phyloP scores from a whole-genome alignment of 495 filamentous ascomycete species.

The Neohortaea acidophila region DNA sequence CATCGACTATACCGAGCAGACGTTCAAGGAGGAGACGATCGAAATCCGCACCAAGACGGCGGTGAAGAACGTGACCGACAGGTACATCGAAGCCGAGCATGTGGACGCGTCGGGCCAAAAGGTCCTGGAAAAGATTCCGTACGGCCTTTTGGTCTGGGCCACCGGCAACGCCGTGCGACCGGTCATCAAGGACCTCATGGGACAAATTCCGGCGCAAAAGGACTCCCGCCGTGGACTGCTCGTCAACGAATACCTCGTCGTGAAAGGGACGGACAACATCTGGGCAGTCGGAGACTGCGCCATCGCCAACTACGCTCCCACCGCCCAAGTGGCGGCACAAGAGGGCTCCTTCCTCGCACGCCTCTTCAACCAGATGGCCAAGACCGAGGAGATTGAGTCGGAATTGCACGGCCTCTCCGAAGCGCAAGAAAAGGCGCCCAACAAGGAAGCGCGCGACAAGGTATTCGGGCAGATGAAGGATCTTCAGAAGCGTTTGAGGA shows the following conservation, averaged over 20 bases:
- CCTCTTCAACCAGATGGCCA: constrained; percentile 96
- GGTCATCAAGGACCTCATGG: constrained; percentile 79
- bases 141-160: constrained; percentile 94
- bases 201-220: constrained; percentile 82
- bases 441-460: constrained; percentile 38
- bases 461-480: constrained; percentile 60
- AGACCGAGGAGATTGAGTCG: constrained; percentile 63
- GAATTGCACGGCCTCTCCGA: constrained; percentile 49
- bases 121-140: constrained; percentile 66
- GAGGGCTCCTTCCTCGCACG: constrained; percentile 91
- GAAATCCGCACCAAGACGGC: constrained; percentile 94
- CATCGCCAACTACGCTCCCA: constrained; percentile 91
- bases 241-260: constrained; percentile 96
- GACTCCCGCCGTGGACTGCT: constrained; percentile 86
- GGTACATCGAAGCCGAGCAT: constrained; percentile 81
- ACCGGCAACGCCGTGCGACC: constrained; percentile 89
- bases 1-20: constrained; percentile 97
- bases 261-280: constrained; percentile 89
- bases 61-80: constrained; percentile 94
- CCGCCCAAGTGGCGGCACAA: constrained; percentile 89
- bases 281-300: constrained; percentile 89
- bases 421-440: constrained; percentile 47
- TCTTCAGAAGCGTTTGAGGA: constrained; percentile 67
- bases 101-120: constrained; percentile 78
- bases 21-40: constrained; percentile 97